Evolutionary conservation across 257 asterid species (phyloP).

Genomic region (Gardenia jasminoides): DNA sequence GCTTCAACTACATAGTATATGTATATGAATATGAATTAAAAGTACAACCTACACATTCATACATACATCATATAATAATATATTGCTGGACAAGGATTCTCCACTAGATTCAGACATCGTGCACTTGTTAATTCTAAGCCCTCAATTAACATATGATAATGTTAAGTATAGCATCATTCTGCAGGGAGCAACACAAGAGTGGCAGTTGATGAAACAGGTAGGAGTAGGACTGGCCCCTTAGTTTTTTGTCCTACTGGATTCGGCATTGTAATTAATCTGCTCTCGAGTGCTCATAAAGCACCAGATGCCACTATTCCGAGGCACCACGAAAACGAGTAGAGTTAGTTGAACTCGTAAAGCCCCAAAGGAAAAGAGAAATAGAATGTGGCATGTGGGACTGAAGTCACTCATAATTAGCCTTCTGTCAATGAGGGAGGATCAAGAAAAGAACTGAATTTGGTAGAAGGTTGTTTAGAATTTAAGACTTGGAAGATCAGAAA

Average conservation of each 20-base stretch:
- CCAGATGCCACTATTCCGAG: constrained; percentile 24
- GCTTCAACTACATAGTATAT: not conserved
- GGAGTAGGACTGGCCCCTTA: constrained; percentile 6
- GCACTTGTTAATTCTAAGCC: not conserved
- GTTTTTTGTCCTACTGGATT: not conserved
- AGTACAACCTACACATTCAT: not conserved
- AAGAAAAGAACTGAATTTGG: not conserved
- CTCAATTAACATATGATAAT: not conserved
- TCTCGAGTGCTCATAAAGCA: not conserved
- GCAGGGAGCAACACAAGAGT: not conserved
- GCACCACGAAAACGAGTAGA: not conserved
- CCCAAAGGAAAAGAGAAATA: not conserved
- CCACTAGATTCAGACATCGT: constrained; percentile 7
- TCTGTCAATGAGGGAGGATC: too few species aligned
- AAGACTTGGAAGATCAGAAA: constrained; percentile 4
- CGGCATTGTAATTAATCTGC: not conserved
- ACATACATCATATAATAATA: not conserved
- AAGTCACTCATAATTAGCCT: constrained; percentile 4
- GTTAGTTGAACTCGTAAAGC: constrained; percentile 21
- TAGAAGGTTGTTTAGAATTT: constrained; percentile 2
- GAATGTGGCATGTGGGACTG: constrained; percentile 14
- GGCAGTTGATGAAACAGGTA: constrained; percentile 24
- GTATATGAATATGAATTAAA: not conserved
- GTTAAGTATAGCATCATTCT: not conserved
- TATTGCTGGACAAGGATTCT: constrained; percentile 15